A percentile compares a stretch with the other conserved stretches of the same genome.
phyloP scores from a whole-genome alignment of 1,284 basidiomycete genomes.

The Cutaneotrichosporon sp. region DNA sequence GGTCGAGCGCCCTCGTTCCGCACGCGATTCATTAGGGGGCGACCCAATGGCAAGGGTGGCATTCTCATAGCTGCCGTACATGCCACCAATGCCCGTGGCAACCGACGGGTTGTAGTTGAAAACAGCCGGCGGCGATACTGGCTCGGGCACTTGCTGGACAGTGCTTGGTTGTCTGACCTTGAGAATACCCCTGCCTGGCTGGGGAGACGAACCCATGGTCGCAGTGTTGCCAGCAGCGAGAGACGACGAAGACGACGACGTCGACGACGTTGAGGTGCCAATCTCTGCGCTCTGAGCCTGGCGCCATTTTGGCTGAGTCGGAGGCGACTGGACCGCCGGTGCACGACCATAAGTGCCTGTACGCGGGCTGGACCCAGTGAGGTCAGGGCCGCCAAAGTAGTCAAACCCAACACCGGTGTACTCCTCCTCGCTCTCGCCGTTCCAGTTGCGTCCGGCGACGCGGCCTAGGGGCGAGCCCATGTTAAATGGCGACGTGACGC shows the following conservation, averaged over 20 bases:
- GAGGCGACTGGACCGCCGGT: slow-evolving; percentile 35
- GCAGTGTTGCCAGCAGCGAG: slow-evolving; percentile 13
- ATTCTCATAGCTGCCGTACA: slow-evolving; percentile 28
- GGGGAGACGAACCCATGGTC: slow-evolving; percentile 16
- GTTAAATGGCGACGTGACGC: slow-evolving; percentile 26
- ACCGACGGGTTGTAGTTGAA: slow-evolving; percentile 49
- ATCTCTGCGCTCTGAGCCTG: slow-evolving; percentile 33
- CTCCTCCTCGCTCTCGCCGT: slow-evolving; percentile 51
- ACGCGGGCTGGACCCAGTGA: slow-evolving; percentile 25
- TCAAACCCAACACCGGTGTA: slow-evolving; percentile 53
- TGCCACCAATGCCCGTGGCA: slow-evolving; percentile 47
- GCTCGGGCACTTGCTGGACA: slow-evolving; percentile 12
- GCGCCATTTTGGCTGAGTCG: slow-evolving; percentile 44
- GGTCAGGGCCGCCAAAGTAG: slow-evolving; percentile 59
- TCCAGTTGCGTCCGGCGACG: slow-evolving; percentile 33
- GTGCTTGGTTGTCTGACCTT: slow-evolving; percentile 35
- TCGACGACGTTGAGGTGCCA: background rate
- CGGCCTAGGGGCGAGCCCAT: slow-evolving; percentile 37
- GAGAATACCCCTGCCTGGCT: slow-evolving; percentile 39
- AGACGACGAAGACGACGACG: slow-evolving; percentile 28
- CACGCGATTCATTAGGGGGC: slow-evolving; percentile 11
- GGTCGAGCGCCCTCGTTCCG: slow-evolving; percentile 31
- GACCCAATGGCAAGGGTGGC: slow-evolving; percentile 22
- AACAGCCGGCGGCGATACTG: slow-evolving; percentile 29
- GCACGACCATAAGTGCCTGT: slow-evolving; percentile 18